Base-by-base conservation (phyloP, 805 yeast species). In the Aciculoconidium aculeatum region DNA sequence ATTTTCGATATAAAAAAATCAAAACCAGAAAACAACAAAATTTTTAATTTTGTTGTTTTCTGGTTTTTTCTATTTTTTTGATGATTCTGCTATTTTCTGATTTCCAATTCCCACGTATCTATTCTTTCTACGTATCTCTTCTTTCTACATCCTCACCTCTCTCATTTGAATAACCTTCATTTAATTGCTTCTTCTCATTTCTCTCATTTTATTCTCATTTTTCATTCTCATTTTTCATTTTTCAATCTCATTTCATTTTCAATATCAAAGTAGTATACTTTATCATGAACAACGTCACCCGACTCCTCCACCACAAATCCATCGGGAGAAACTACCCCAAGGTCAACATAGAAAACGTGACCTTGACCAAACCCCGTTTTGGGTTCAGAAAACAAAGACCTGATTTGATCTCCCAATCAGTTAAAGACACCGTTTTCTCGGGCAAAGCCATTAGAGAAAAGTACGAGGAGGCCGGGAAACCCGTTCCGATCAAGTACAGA, bases 381-480 rank as follows among this genome's bases (percentile, higher is more conserved):
- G 68, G 68, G 14, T 63, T 55, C 44, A 50, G 69, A 40, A 58
- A 46, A 32, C 53, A 47, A 23, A 54, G 67, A 49, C 42, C 39
- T 7, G 67, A 66, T 5, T 48, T 64, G 24, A 43, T 64, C 32
- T 57, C 67, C 7, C 65, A 60, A 38, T 34, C 50, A 13, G 66
- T 61, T 9, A 53, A 47, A n/a, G 59, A 61, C 30, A 57, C 65
- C n/a, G 42, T 64, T 18, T 63, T 63, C 37, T 67, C 69, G 12
- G 49, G 51, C 21, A 50, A 44, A 21, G 61, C 51, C 27, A 61
- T 64, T 36, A 52, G 46, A 36, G 43, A 51, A 17, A 41, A 42
- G 36, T 64, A 64, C 45, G 34, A 42, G 23, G 54, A 52, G 19
- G 55, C 54, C 6, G 67, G 65, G 11, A 62, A 64, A 37, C 64